Conservation (phyloP, 192 early-diverging fungal species). For the Coemansia asiatica region DNA sequence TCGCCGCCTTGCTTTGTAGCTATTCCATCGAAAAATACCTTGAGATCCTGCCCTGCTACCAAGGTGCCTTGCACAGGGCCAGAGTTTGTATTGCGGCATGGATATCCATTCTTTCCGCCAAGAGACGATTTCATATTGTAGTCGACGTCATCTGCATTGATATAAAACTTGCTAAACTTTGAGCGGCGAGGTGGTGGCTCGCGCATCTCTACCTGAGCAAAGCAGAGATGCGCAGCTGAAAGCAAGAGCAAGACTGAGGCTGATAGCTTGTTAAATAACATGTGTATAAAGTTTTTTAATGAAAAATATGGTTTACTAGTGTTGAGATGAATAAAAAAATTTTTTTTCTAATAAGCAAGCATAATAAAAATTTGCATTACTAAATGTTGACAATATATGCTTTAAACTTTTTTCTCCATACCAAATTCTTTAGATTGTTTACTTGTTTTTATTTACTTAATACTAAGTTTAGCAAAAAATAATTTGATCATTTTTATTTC, state of each 20-base stretch:
- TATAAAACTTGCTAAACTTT: constrained; percentile 45
- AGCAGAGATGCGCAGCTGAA: constrained; percentile 12
- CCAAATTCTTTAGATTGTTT: too few relatives aligned
- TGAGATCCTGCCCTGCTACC: constrained; percentile 54
- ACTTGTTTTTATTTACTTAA: too few relatives aligned
- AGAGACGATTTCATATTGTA: constrained; percentile 53
- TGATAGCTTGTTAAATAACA: constrained; percentile 5
- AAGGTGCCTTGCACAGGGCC: constrained; percentile 37
- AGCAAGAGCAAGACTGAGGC: neutral
- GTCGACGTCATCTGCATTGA: constrained; percentile 40
- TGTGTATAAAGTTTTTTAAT: too few relatives aligned
- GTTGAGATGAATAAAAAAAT: too few relatives aligned
- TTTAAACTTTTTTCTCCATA: too few relatives aligned
- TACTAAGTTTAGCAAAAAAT: too few relatives aligned
- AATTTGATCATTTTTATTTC: too few relatives aligned
- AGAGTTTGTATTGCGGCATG: constrained; percentile 28
- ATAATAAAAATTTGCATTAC: too few relatives aligned
- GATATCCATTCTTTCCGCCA: constrained; percentile 35
- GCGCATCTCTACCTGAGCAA: constrained; percentile 44
- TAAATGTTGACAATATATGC: too few relatives aligned
- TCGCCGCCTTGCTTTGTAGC: constrained; percentile 42
- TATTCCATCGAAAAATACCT: constrained; percentile 55
- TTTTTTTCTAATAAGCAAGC: too few relatives aligned
- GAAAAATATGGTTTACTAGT: too few relatives aligned
- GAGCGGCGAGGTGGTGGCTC: constrained; percentile 51